Conservation (phyloP, 2,329 filamentous ascomycete genomes). For the Arthrobotrys conoides region DNA sequence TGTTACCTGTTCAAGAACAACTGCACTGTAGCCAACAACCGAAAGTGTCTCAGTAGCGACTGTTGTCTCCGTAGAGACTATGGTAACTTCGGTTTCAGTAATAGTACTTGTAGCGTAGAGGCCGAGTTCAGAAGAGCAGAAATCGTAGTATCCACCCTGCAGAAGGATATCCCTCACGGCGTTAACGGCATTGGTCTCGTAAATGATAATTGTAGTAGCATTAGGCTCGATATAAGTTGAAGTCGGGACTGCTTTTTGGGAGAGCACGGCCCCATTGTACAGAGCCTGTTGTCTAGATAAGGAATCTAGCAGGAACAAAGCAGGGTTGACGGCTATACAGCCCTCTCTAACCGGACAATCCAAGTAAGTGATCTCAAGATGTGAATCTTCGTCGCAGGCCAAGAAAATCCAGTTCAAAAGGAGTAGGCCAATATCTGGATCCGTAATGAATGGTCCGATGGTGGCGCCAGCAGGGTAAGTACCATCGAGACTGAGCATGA, state of each 20-base stretch:
- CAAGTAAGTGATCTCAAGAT: conserved; percentile 4
- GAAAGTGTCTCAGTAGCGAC: not conserved
- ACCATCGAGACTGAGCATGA: not conserved
- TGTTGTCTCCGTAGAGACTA: conserved; percentile 10
- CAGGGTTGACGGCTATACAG: conserved; percentile 19
- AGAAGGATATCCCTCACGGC: conserved; percentile 40
- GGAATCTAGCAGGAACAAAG: conserved; percentile 24
- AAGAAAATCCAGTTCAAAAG: conserved; percentile 10
- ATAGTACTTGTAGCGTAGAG: conserved; percentile 31
- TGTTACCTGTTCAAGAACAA: not conserved
- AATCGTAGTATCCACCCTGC: conserved; percentile 38
- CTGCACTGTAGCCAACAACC: not conserved
- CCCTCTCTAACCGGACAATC: conserved; percentile 19
- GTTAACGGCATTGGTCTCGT: conserved; percentile 27
- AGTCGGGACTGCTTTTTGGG: conserved; percentile 3
- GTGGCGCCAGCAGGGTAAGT: conserved; percentile 29
- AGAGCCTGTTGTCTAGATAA: conserved; percentile 33
- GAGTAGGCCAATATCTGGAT: conserved; percentile 37
- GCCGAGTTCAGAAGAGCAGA: conserved; percentile 52
- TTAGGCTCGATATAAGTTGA: not conserved
- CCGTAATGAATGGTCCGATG: conserved; percentile 42
- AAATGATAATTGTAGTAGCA: not conserved
- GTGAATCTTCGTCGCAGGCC: conserved; percentile 3
- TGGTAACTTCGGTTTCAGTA: conserved; percentile 6
- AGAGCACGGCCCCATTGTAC: conserved; percentile 26